Conservation (phyloP, 441 rosid genomes). For the Cnidoscolus chayamansa region DNA sequence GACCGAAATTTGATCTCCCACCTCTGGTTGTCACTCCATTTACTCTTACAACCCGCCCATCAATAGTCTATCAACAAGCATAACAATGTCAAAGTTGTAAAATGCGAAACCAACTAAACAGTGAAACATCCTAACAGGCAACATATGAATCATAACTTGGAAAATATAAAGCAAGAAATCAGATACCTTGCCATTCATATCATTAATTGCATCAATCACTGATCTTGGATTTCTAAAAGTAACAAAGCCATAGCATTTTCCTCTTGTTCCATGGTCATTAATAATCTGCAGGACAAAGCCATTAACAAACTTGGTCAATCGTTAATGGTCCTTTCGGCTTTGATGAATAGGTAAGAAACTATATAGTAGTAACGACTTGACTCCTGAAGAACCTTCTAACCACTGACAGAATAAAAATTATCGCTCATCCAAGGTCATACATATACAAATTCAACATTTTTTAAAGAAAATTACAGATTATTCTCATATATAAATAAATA, state of each 20-base stretch:
- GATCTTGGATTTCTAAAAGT: slow-evolving; percentile 77
- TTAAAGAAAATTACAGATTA: not conserved
- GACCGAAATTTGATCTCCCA: slow-evolving; percentile 44
- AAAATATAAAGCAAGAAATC: slow-evolving; percentile 14
- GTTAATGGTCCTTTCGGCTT: not conserved
- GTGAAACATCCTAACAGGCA: not conserved
- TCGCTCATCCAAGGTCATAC: not conserved
- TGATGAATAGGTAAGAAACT: not conserved
- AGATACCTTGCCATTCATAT: slow-evolving; percentile 83
- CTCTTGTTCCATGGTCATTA: slow-evolving; percentile 61
- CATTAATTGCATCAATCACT: slow-evolving; percentile 68
- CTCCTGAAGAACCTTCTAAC: not conserved
- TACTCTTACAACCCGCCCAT: slow-evolving; percentile 71
- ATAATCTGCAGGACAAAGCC: slow-evolving; percentile 49
- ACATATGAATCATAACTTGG: not conserved
- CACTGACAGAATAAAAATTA: not conserved
- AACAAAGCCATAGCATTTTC: slow-evolving; percentile 82
- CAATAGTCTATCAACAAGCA: slow-evolving; percentile 48
- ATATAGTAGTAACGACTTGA: not conserved
- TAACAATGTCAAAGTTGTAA: slow-evolving; percentile 23
- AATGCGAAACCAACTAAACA: slow-evolving; percentile 4
- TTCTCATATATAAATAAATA: not conserved
- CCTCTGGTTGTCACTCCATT: slow-evolving; percentile 70
- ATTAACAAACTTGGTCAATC: slow-evolving; percentile 6
- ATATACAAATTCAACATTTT: not conserved